Conservation (phyloP, 306 rosid genomes). For the Prunus fruticosa region DNA sequence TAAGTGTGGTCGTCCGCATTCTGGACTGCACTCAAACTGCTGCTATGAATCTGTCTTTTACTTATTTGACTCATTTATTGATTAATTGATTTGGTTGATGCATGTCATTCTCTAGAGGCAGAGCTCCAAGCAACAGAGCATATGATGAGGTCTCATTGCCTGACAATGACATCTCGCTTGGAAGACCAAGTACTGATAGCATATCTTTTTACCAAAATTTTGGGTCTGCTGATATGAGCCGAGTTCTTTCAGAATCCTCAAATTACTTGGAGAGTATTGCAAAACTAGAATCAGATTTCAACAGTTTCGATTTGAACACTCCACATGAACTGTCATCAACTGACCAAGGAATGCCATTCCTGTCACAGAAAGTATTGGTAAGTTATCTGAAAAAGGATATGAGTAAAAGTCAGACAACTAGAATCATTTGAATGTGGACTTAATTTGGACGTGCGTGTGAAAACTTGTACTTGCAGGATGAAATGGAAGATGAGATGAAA, state of each 20-base stretch:
- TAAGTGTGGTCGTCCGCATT: neutral
- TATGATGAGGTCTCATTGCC: conserved; percentile 12
- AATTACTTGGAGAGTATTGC: neutral
- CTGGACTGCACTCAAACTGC: neutral
- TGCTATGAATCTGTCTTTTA: neutral
- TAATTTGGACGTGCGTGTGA: no score
- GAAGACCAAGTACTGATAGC: conserved; percentile 32
- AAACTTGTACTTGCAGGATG: conserved; percentile 18
- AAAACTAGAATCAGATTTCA: neutral
- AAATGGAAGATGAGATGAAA: conserved; percentile 28
- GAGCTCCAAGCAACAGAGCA: neutral
- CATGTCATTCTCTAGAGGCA: neutral
- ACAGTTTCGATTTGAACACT: neutral
- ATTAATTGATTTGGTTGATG: neutral
- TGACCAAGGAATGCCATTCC: neutral
- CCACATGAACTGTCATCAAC: conserved; percentile 6
- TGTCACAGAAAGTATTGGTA: conserved; percentile 18
- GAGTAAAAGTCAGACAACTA: neutral
- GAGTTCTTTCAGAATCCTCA: neutral
- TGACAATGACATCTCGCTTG: conserved; percentile 17
- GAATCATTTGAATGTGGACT: no score
- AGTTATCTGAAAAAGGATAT: neutral
- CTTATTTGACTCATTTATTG: neutral
- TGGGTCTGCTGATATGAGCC: conserved; percentile 1
- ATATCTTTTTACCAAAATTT: conserved; percentile 25